Conservation (phyloP, 129 eudicot genomes). For the Oenanthe sinensis region DNA sequence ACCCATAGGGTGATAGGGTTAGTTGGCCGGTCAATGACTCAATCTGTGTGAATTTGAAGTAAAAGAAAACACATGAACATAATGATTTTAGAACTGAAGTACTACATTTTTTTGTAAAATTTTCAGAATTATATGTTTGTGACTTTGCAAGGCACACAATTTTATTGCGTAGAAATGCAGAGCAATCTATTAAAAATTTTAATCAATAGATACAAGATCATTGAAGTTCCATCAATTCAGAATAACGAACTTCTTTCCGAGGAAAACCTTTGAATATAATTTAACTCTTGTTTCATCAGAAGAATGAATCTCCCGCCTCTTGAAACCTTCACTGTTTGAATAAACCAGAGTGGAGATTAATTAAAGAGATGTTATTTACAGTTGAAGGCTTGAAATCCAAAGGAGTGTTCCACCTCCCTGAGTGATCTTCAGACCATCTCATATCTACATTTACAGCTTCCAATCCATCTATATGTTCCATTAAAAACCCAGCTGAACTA, state of each 20-base stretch:
- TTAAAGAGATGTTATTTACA: slow-evolving; percentile 59
- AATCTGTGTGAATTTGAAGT: too few species aligned
- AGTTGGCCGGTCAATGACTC: too few species aligned
- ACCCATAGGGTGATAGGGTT: too few species aligned
- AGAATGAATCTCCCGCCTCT: not conserved
- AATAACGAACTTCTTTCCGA: not conserved
- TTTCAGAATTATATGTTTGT: too few species aligned
- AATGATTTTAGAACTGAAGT: too few species aligned
- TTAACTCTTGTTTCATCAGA: not conserved
- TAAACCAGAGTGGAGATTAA: slow-evolving; percentile 50
- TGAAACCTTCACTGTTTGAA: slow-evolving; percentile 15
- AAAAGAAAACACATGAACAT: too few species aligned
- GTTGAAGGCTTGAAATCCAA: slow-evolving; percentile 73
- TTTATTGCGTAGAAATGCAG: not conserved
- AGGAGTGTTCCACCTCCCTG: slow-evolving; percentile 67
- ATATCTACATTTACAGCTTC: slow-evolving; percentile 57
- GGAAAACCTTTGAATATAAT: not conserved
- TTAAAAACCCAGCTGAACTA: slow-evolving; percentile 66
- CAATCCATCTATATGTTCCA: slow-evolving; percentile 79
- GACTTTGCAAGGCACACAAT: not conserved
- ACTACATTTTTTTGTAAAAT: too few species aligned
- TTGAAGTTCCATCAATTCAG: not conserved
- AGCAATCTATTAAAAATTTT: not conserved
- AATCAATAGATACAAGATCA: not conserved
- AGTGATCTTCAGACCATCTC: slow-evolving; percentile 59